Conservation (phyloP, 495 filamentous ascomycete species). For the Neurospora sp. region DNA sequence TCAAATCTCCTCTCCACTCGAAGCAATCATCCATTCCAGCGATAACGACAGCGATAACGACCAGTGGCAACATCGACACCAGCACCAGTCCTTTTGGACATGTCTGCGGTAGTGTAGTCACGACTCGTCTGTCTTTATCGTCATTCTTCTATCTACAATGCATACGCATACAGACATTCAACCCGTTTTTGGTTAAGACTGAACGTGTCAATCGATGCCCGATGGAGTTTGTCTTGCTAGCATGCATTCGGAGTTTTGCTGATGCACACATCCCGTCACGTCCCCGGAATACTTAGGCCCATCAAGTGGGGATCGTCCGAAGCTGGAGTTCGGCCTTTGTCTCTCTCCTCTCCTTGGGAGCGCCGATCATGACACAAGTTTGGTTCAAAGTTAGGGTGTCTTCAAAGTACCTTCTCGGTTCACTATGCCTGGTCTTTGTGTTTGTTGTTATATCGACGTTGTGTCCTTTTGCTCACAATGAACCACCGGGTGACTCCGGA, state of each 20-base stretch:
- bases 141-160: neutral
- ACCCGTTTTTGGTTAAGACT: neutral
- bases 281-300: neutral
- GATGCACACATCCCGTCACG: neutral
- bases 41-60: neutral
- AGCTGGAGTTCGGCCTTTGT: neutral
- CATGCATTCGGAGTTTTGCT: neutral
- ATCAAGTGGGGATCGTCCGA: neutral
- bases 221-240: neutral
- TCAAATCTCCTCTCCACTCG: neutral
- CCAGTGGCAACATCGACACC: neutral
- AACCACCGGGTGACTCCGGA: neutral
- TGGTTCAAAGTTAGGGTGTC: neutral
- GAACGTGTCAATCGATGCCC: neutral
- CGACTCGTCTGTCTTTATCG: neutral
- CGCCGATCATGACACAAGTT: neutral
- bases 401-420: neutral
- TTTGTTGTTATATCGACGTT: neutral
- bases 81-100: neutral
- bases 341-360: neutral
- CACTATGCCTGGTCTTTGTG: neutral
- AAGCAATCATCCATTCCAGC: neutral
- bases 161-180: neutral
- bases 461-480: neutral
- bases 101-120: neutral